Conservation (phyloP, 169 alveolate genomes). For the Theileria orientalis region DNA sequence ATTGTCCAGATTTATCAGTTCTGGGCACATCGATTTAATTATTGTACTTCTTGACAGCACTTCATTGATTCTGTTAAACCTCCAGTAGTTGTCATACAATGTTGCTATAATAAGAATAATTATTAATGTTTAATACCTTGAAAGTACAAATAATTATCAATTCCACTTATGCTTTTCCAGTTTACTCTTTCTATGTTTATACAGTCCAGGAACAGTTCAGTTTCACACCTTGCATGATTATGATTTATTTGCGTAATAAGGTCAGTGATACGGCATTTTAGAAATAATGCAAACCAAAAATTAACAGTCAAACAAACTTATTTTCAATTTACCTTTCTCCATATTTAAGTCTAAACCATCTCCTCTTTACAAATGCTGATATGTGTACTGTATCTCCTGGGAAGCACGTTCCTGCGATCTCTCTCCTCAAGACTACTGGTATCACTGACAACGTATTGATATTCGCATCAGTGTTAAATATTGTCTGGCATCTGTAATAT, state of each 20-base stretch:
- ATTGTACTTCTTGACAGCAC: not conserved
- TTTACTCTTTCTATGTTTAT: conserved; percentile 58
- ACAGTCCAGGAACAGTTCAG: conserved; percentile 69
- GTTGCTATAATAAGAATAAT: conserved; percentile 26
- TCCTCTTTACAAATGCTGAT: conserved; percentile 58
- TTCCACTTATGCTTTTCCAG: conserved; percentile 18
- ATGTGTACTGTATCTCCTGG: conserved; percentile 74
- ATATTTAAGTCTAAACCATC: conserved; percentile 61
- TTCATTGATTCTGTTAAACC: conserved; percentile 14
- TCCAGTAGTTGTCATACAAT: conserved; percentile 36
- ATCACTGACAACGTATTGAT: not conserved
- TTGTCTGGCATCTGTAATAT: conserved; percentile 54
- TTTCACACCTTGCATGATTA: conserved; percentile 43
- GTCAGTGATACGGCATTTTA: too few species aligned
- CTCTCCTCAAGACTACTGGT: conserved; percentile 71
- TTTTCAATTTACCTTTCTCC: conserved; percentile 41
- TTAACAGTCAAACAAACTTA: too few species aligned
- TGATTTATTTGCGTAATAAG: not conserved
- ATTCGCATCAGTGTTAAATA: conserved; percentile 15
- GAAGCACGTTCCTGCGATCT: conserved; percentile 67
- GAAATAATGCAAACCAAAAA: not conserved
- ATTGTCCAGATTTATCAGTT: conserved; percentile 8
- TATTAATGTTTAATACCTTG: not conserved
- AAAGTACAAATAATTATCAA: conserved; percentile 5
- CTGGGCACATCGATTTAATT: conserved; percentile 8